Evolutionary conservation across 352 stramenopile species (phyloP).

Genomic region (Elongisporangium undulatum): DNA sequence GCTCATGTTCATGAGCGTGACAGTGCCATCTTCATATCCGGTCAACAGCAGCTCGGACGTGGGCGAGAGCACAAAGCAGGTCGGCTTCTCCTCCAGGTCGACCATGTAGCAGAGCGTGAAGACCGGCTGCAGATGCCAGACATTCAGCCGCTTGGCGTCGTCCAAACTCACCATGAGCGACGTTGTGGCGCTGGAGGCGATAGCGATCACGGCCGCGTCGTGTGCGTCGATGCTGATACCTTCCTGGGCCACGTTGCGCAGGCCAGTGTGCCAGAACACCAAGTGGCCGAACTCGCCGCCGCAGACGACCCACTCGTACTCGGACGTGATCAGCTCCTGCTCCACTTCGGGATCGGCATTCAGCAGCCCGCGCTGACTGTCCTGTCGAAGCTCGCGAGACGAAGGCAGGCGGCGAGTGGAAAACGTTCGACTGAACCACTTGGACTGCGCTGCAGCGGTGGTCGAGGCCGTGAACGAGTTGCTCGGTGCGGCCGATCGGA

Average conservation of each 20-base stretch:
- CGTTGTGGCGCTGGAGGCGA: conserved; percentile 36
- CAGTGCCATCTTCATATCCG: conserved; percentile 58
- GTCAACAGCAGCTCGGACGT: conserved; percentile 51
- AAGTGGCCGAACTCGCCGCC: conserved; percentile 60
- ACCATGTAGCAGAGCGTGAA: conserved; percentile 51
- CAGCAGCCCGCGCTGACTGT: neutral
- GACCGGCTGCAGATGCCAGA: conserved; percentile 58
- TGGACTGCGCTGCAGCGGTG: conserved; percentile 14
- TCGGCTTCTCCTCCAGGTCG: conserved; percentile 37
- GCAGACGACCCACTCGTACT: conserved; percentile 62
- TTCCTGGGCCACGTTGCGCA: conserved; percentile 28
- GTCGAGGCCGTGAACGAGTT: conserved; percentile 3
- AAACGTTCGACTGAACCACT: conserved; percentile 31
- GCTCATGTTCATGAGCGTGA: conserved; percentile 44
- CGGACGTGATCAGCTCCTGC: conserved; percentile 26
- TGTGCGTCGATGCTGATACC: conserved; percentile 53
- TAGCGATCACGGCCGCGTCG: conserved; percentile 34
- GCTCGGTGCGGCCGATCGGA: conserved; percentile 16
- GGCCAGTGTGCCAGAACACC: conserved; percentile 65
- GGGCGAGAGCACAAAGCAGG: conserved; percentile 45
- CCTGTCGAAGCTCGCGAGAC: neutral
- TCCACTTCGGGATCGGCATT: conserved; percentile 3
- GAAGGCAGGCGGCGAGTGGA: conserved; percentile 17
- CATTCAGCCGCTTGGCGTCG: conserved; percentile 25
- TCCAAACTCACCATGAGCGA: conserved; percentile 56